These are phyloP conservation scores for Chenopodium album DNA, from an alignment of 148 eudicot species.

Conservation along the genomic window DNA sequence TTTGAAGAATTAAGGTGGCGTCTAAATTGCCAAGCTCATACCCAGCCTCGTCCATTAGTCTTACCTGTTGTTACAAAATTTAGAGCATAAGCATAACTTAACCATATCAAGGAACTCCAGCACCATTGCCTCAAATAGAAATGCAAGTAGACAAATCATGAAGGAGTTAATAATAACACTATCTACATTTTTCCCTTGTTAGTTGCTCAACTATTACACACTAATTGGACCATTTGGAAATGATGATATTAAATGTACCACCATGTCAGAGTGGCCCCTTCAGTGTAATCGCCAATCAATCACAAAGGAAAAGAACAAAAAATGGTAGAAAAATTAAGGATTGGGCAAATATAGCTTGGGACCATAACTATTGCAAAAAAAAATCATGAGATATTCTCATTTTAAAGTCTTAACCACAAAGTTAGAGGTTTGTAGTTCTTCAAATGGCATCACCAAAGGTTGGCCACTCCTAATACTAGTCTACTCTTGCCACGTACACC, in stretches of 20 bases:
- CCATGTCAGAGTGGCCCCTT: neutral
- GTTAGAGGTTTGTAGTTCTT: neutral
- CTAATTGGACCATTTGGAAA: neutral
- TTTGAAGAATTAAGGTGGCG: slow-evolving; percentile 85
- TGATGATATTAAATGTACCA: neutral
- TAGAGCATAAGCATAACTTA: slow-evolving; percentile 18
- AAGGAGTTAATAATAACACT: neutral
- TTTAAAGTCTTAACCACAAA: neutral
- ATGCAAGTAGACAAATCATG: neutral
- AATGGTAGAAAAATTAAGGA: neutral
- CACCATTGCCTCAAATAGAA: neutral
- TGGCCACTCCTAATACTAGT: neutral
- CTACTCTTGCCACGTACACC: neutral
- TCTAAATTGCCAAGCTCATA: slow-evolving; percentile 93
- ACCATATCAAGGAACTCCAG: neutral
- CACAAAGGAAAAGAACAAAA: neutral
- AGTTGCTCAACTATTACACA: neutral
- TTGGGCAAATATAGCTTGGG: neutral
- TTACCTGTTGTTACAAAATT: slow-evolving; percentile 51
- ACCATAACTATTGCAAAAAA: neutral
- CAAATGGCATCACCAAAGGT: neutral
- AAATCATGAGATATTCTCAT: neutral
- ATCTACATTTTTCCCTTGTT: neutral
- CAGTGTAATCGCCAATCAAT: neutral
- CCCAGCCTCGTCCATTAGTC: slow-evolving; percentile 93